Percentiles rank a stretch among this genome's conserved stretches.
These are phyloP conservation scores for Hygrophorus pudorinus DNA, from an alignment of 768 basidiomycete species.

Conservation along the genomic window DNA sequence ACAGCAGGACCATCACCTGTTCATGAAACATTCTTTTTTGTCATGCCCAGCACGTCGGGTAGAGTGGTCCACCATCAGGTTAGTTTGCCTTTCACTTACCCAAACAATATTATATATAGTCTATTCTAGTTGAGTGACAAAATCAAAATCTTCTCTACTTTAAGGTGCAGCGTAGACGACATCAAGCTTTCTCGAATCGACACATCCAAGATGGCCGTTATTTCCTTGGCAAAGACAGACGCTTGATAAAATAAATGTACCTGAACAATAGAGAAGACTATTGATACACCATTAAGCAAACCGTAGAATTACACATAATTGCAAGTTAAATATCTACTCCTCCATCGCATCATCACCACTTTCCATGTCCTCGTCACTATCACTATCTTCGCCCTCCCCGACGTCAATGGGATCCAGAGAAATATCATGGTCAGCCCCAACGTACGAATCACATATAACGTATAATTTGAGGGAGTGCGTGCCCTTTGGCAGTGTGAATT, in stretches of 20 bases:
- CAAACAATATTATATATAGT: background rate
- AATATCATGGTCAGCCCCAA: conserved; percentile 90
- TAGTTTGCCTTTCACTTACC: conserved; percentile 10
- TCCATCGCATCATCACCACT: conserved; percentile 40
- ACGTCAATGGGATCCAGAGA: conserved; percentile 75
- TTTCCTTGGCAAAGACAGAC: background rate
- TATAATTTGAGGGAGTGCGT: conserved; percentile 75
- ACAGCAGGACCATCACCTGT: background rate
- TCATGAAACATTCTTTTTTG: conserved; percentile 61
- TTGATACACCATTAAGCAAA: background rate
- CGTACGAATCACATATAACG: conserved; percentile 88
- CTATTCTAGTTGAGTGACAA: conserved; percentile 34
- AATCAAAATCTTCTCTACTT: conserved; percentile 27
- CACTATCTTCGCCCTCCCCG: conserved; percentile 83
- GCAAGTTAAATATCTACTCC: conserved; percentile 2
- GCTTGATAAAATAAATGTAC: background rate
- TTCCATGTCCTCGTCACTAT: conserved; percentile 70
- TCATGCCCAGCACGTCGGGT: conserved; percentile 70
- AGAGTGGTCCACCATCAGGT: conserved; percentile 68
- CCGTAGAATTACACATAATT: no score
- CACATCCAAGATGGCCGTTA: conserved; percentile 7
- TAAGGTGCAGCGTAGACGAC: conserved; percentile 20
- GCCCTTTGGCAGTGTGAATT: conserved; percentile 83
- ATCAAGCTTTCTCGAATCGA: conserved; percentile 16
- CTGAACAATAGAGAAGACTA: background rate